phyloP scores from a whole-genome alignment of 2,329 filamentous ascomycete genomes.

The Aspergillus novofumigatus region DNA sequence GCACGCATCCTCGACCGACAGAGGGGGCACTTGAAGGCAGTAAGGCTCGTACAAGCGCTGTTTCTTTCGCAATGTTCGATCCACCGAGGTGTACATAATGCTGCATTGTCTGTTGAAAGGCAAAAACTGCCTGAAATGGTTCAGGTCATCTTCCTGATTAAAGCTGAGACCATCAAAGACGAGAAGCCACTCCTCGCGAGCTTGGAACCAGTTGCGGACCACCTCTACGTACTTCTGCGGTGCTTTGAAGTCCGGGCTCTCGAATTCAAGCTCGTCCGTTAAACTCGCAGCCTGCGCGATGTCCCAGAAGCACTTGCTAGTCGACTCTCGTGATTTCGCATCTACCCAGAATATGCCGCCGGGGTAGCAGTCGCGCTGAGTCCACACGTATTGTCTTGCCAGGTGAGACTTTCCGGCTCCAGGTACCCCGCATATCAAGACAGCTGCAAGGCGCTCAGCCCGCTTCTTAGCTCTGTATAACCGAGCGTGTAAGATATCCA shows the following conservation, averaged over 20 bases:
- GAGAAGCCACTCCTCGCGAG: conserved; percentile 61
- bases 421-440: conserved; percentile 60
- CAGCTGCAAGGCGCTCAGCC: conserved; percentile 57
- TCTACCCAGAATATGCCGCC: conserved; percentile 69
- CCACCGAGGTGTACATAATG: conserved; percentile 66
- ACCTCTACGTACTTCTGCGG: conserved; percentile 51
- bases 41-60: conserved; percentile 57
- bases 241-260: conserved; percentile 36
- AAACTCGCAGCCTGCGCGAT: conserved; percentile 58
- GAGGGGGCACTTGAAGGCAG: conserved; percentile 53
- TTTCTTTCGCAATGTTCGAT: conserved; percentile 54
- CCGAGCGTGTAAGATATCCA: conserved; percentile 56
- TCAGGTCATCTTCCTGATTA: conserved; percentile 50
- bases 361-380: conserved; percentile 55
- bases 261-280: conserved; percentile 39
- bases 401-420: conserved; percentile 68
- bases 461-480: conserved; percentile 57
- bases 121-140: conserved; percentile 55
- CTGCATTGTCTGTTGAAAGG: conserved; percentile 60
- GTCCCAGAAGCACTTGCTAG: conserved; percentile 61
- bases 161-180: conserved; percentile 65
- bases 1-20: conserved; percentile 56
- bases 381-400: conserved; percentile 63
- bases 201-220: conserved; percentile 60
- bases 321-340: conserved; percentile 56